Conservation (phyloP, 805 yeast genomes). For the Tetrapisispora fleetii region DNA sequence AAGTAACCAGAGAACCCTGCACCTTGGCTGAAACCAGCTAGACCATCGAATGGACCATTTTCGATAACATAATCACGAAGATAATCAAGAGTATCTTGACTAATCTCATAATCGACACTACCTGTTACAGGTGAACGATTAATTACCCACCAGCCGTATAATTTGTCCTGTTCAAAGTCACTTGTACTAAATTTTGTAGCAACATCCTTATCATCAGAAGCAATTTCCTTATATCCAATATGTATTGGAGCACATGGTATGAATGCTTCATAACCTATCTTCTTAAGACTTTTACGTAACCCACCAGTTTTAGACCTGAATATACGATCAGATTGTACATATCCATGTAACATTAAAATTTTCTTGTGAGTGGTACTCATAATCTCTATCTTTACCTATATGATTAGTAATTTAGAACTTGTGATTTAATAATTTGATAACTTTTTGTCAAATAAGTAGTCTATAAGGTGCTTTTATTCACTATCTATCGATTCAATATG, state of each 20-base stretch:
- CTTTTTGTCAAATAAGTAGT: no score
- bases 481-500: no score
- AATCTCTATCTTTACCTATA: background rate
- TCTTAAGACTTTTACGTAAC: constrained; percentile 58
- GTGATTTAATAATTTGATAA: no score
- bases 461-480: no score
- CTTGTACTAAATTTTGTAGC: constrained; percentile 30
- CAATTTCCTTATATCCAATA: constrained; percentile 8
- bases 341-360: constrained; percentile 82
- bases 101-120: constrained; percentile 16
- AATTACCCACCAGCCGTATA: constrained; percentile 60
- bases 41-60: constrained; percentile 71
- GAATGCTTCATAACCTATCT: constrained; percentile 51
- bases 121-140: constrained; percentile 26
- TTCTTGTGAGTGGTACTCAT: constrained; percentile 24
- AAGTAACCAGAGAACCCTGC: constrained; percentile 68
- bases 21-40: constrained; percentile 90
- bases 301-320: constrained; percentile 84
- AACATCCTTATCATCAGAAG: constrained; percentile 1
- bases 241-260: constrained; percentile 63
- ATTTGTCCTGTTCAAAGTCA: constrained; percentile 10
- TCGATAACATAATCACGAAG: constrained; percentile 38
- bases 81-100: constrained; percentile 31
- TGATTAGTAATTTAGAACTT: background rate
- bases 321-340: constrained; percentile 68